Evolutionary conservation across 2,329 filamentous ascomycete species (phyloP), one percentile per base, ranked within the genome.

Genomic region (Neonectria ditissima): DNA sequence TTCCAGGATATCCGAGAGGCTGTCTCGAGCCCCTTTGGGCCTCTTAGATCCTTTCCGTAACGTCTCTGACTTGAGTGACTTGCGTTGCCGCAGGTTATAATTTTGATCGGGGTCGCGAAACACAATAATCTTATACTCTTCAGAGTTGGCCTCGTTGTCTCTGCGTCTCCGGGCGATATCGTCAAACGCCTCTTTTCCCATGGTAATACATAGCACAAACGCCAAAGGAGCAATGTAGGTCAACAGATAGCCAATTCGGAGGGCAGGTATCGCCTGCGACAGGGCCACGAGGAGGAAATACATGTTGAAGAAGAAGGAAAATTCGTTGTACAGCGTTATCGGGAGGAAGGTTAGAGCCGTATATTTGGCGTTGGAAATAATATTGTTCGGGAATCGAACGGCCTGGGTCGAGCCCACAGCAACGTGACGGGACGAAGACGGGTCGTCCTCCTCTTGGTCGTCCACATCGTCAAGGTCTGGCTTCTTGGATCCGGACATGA

Each of bases 231-330:
- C 94, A 77, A 98, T 89, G 74, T 99, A 99, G 2, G 96, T 98
- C 30, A 92, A 92, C 65, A 99, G 86, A 78, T 97, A 98, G 59
- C 96, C 96, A 69, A 99, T 97, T 58, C 94, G 89, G 58, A 99
- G 81, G 22, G 92, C 87, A 4, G 94, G 94, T 74, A 99, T 94
- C 45, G 93, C 90, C 80, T 99, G 96, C 39, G 95, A 98, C 53
- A 98, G 80, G 7, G 96, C 97, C 53, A 99, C 96, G 26, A 98
- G 89, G 59, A 99, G 84, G 78, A 99, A 99, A 78, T 99, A 99
- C 84, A 98, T 93, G 85, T 99, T 99, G 85, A 99, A 97, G 81
- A 99, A 99, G 83, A 98, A 99, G 63, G 95, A 97, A 78, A 99
- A 99, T 77, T 99, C 96, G 81, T 98, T 98, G 80, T 97, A 99